These are phyloP conservation scores for Kuraishia ogatae DNA, from an alignment of 805 yeast species.

Conservation along the genomic window DNA sequence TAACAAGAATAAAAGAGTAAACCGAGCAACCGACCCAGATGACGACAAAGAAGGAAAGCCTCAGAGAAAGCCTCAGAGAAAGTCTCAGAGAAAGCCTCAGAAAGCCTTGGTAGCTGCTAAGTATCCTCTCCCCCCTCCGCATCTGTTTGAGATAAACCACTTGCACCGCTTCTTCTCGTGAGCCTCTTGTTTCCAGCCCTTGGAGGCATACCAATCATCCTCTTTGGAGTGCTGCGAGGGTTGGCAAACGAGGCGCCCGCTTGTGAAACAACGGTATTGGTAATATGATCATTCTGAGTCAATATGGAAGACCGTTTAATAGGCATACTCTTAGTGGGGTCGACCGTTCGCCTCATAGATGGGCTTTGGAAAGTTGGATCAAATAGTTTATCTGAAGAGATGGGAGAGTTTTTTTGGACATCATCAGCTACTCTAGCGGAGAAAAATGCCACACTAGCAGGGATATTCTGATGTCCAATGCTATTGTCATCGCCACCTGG, in stretches of 20 bases:
- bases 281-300: neutral
- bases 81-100: too few relatives aligned
- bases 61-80: too few relatives aligned
- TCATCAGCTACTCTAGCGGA: conserved; percentile 58
- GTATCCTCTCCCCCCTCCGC: too few relatives aligned
- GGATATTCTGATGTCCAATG: too few relatives aligned
- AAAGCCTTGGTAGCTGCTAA: too few relatives aligned
- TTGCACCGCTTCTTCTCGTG: neutral
- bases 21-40: too few relatives aligned
- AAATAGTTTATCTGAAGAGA: conserved; percentile 32
- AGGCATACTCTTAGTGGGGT: conserved; percentile 62
- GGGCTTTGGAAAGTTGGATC: conserved; percentile 51
- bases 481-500: too few relatives aligned
- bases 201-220: conserved; percentile 4
- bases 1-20: too few relatives aligned
- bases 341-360: conserved; percentile 50
- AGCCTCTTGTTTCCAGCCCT: neutral
- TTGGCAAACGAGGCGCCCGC: neutral
- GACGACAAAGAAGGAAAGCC: too few relatives aligned
- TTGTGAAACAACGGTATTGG: neutral
- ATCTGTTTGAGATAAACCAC: neutral
- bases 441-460: conserved; percentile 35
- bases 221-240: conserved; percentile 1
- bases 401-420: conserved; percentile 34
- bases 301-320: conserved; percentile 31